These are phyloP conservation scores for Asclepias syriaca DNA, from an alignment of 257 asterid genomes.

Conservation along the genomic window DNA sequence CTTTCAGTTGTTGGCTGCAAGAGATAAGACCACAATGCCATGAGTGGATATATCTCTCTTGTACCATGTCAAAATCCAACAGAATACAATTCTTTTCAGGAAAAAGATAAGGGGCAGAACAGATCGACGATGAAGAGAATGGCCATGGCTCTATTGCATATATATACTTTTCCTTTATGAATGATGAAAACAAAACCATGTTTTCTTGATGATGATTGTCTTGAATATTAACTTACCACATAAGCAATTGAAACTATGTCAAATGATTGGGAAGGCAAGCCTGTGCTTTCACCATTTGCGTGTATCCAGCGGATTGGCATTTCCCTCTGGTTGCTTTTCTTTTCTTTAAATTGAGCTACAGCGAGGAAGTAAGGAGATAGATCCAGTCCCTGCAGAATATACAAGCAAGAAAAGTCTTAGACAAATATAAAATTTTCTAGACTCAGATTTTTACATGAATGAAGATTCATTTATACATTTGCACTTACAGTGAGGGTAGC, in stretches of 20 bases:
- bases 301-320: conserved; percentile 62
- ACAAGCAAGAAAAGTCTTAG: neutral
- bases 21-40: neutral
- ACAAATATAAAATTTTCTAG: neutral
- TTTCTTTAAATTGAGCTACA: conserved; percentile 78
- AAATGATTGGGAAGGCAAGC: conserved; percentile 76
- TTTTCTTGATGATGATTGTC: neutral
- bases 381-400: conserved; percentile 67
- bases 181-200: neutral
- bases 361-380: conserved; percentile 87
- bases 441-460: neutral
- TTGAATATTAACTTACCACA: conserved; percentile 46
- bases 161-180: neutral
- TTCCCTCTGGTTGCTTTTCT: conserved; percentile 34
- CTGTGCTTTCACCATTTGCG: conserved; percentile 83
- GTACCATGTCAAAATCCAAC: neutral
- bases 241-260: conserved; percentile 86
- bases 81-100: neutral
- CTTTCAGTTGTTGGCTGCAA: neutral
- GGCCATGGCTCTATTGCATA: neutral
- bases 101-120: neutral
- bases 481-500: conserved; percentile 63
- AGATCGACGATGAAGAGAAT: neutral
- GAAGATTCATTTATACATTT: neutral
- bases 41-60: neutral